Conservation (phyloP, 805 yeast species). For the Pichia nanzhaoensis region DNA sequence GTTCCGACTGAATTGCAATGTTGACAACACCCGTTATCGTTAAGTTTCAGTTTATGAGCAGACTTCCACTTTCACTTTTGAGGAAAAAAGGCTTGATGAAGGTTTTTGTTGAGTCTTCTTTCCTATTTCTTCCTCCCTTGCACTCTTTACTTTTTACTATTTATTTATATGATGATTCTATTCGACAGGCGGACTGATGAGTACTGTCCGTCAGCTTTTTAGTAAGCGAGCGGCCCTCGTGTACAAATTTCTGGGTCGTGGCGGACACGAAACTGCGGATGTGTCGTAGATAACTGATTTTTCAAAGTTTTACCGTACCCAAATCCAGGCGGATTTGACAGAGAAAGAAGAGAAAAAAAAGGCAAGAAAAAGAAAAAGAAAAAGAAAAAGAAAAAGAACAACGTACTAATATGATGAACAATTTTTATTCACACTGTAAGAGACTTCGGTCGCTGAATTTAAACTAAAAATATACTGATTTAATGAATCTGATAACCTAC, state of each 20-base stretch:
- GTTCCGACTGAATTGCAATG: slow-evolving; percentile 53
- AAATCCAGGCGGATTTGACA: slow-evolving; percentile 13
- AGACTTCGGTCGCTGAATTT: slow-evolving; percentile 33
- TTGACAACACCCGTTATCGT: slow-evolving; percentile 47
- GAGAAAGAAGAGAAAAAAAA: slow-evolving; percentile 10
- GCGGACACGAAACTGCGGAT: slow-evolving; percentile 43
- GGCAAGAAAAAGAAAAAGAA: neutral
- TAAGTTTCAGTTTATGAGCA: slow-evolving; percentile 58
- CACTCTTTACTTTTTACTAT: neutral
- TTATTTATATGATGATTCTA: slow-evolving; percentile 26
- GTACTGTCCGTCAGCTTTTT: slow-evolving; percentile 29
- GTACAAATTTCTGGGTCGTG: slow-evolving; percentile 46
- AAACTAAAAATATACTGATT: slow-evolving; percentile 43
- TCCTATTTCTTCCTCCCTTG: too few relatives aligned
- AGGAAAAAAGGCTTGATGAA: too few relatives aligned
- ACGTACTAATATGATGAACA: slow-evolving; percentile 22
- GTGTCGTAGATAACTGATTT: slow-evolving; percentile 36
- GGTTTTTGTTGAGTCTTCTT: neutral
- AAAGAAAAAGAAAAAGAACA: slow-evolving; percentile 25
- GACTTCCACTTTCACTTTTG: too few relatives aligned
- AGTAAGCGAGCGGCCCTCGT: slow-evolving; percentile 43
- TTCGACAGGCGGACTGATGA: slow-evolving; percentile 49
- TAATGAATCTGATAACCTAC: slow-evolving; percentile 41
- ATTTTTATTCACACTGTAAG: slow-evolving; percentile 52
- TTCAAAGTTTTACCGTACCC: too few relatives aligned